Evolutionary conservation across 2,329 filamentous ascomycete species (phyloP).

Genomic region (Cryphonectria naterciae): DNA sequence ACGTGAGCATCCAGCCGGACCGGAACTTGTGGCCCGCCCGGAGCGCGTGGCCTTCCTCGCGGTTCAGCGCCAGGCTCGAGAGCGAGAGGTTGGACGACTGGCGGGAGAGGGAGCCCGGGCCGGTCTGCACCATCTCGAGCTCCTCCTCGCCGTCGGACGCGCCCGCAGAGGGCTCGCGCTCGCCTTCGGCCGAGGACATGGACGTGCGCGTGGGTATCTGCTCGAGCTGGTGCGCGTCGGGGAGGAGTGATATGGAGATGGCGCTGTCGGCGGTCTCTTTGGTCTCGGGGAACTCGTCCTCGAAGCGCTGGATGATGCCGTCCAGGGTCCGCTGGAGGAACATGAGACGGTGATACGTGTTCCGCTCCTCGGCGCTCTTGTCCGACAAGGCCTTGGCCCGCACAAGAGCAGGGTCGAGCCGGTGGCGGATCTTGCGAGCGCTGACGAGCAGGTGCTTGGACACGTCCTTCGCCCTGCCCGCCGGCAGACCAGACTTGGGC

Average conservation of each 20-base stretch:
- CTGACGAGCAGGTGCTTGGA: constrained; percentile 86
- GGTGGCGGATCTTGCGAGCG: constrained; percentile 83
- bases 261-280: constrained; percentile 49
- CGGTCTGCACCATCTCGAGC: constrained; percentile 32
- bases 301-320: constrained; percentile 92
- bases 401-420: constrained; percentile 81
- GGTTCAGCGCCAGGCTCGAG: constrained; percentile 55
- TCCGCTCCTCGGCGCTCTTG: constrained; percentile 59
- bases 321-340: constrained; percentile 89
- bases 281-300: constrained; percentile 94
- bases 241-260: constrained; percentile 34
- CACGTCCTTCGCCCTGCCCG: constrained; percentile 83
- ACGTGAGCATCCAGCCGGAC: constrained; percentile 51
- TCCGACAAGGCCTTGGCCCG: constrained; percentile 70
- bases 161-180: constrained; percentile 43
- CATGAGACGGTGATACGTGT: constrained; percentile 66
- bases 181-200: constrained; percentile 39
- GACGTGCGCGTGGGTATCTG: constrained; percentile 35
- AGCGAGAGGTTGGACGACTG: constrained; percentile 57
- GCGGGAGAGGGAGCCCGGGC: constrained; percentile 47
- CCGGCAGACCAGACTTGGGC: constrained; percentile 45
- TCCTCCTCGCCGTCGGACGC: constrained; percentile 57
- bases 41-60: constrained; percentile 61
- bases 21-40: constrained; percentile 63
- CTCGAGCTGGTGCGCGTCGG: constrained; percentile 33